phyloP scores from a whole-genome alignment of 768 basidiomycete species.

The Kwoniella heveanensis region DNA sequence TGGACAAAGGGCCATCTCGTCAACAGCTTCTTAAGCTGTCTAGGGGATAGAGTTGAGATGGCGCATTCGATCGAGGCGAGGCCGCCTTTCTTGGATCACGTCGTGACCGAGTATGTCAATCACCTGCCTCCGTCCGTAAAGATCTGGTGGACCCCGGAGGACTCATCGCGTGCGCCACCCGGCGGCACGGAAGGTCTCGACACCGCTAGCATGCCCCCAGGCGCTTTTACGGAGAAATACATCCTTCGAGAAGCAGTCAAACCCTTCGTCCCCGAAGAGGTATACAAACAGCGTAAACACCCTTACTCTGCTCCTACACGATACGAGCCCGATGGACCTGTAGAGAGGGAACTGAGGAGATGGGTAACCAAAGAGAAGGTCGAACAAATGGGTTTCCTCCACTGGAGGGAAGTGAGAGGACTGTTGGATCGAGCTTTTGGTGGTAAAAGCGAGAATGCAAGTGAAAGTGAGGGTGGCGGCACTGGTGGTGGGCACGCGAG shows the following conservation, averaged over 20 bases:
- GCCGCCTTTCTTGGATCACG: conserved; percentile 48
- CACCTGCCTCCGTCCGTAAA: conserved; percentile 30
- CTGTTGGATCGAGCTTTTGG: conserved; percentile 30
- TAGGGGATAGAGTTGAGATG: conserved; percentile 53
- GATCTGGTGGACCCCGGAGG: conserved; percentile 12
- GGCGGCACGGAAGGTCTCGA: background rate
- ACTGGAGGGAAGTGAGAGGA: conserved; percentile 26
- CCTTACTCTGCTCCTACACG: conserved; percentile 37
- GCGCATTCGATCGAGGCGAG: conserved; percentile 48
- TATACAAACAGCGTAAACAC: conserved; percentile 40
- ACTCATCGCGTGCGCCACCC: background rate
- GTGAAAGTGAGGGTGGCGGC: too few relatives aligned
- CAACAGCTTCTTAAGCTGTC: conserved; percentile 43
- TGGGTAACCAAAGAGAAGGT: conserved; percentile 38
- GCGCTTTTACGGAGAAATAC: conserved; percentile 40
- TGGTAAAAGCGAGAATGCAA: too few relatives aligned
- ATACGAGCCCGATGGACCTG: conserved; percentile 29
- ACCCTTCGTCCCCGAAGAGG: conserved; percentile 48
- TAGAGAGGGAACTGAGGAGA: conserved; percentile 30
- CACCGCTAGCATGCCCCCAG: background rate
- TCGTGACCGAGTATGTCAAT: conserved; percentile 46
- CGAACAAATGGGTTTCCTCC: conserved; percentile 41
- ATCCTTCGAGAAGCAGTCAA: conserved; percentile 48
- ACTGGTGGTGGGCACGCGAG: too few relatives aligned
- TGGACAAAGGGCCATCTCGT: conserved; percentile 41